Percentiles rank a stretch among this genome's conserved stretches.
These are phyloP conservation scores for Nakaseomyces glabratus DNA, from an alignment of 1,139 yeast genomes.

Conservation along the genomic window DNA sequence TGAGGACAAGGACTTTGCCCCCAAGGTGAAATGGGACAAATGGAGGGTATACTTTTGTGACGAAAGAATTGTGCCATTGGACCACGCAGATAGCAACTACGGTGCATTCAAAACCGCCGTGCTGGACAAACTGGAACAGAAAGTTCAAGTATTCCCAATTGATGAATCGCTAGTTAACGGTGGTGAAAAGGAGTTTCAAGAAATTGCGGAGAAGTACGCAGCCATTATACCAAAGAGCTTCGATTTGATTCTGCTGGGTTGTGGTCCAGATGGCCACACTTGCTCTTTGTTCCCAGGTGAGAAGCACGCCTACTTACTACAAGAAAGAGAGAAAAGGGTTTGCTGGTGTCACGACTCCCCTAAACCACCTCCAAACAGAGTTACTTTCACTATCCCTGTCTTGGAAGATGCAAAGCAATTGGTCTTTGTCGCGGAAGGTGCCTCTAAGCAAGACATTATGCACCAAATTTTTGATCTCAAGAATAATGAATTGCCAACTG, in stretches of 20 bases:
- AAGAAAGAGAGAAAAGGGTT: conserved; percentile 76
- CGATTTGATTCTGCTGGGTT: conserved; percentile 81
- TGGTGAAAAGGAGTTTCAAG: conserved; percentile 32
- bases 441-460: conserved; percentile 68
- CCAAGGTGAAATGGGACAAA: conserved; percentile 66
- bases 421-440: conserved; percentile 86
- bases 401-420: conserved; percentile 61
- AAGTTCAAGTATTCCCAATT: conserved; percentile 73
- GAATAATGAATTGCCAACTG: conserved; percentile 57
- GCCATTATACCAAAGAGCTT: conserved; percentile 67
- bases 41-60: conserved; percentile 97
- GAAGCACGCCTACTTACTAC: conserved; percentile 57
- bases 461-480: conserved; percentile 53
- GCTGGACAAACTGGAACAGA: conserved; percentile 45
- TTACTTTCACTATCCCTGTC: conserved; percentile 88
- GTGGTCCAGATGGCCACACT: conserved; percentile 99
- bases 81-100: conserved; percentile 76
- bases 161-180: conserved; percentile 73
- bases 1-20: conserved; percentile 41
- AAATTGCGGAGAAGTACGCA: conserved; percentile 85
- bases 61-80: conserved; percentile 88
- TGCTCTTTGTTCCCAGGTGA: conserved; percentile 67
- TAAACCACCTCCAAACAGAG: conserved; percentile 80
- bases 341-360: conserved; percentile 93
- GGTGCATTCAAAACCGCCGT: conserved; percentile 78